Evolutionary conservation across 108 stramenopile species (phyloP), one percentile per base, ranked within the genome.

Genomic region (Poteriospumella lacustris): DNA sequence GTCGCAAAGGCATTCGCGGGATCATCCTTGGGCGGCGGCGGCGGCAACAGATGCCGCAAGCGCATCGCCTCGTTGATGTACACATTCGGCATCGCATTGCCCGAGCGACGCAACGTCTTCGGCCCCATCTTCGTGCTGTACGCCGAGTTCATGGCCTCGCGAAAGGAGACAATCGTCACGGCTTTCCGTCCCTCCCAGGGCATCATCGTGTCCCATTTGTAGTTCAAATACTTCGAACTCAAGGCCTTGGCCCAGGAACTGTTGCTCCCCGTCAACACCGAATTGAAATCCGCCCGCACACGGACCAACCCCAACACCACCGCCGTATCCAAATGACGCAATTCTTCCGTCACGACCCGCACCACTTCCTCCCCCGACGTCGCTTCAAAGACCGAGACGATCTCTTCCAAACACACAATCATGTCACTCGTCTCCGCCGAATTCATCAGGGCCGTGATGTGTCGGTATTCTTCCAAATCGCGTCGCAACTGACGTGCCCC

Each of bases 161-260:
- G 5, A 64, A 64, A 64, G 5, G 60, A 3, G 9, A 64, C 9
- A 5, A 64, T 34, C 36, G 70, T 73, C 3, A 56, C 26, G 15
- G 36, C 40, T 19, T 73, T 73, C 41, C 24, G 26, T 73, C 12
- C 70, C 36, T 73, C 70, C 70, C 70, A 73, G 26, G 33, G 12
- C 24, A 73, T 9, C 36, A 31, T n/a, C 9, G 70, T 42, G 42
- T 73, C 70, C 70, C 70, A 73, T 33, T 73, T 73, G 24, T 73
- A 44, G 36, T 73, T 73, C 41, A 42, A 12, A 73, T 34, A 73
- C 5, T 3, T 19, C 70, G 26, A 73, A 19, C 47, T 73, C 28
- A 52, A 39, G 19, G 40, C 36, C 24, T 64, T 64, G 60, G 5
- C 60, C 60, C 28, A 38, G 26, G 70, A 34, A 42, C 43, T 42